Percentiles rank a stretch among this genome's conserved stretches.
phyloP scores from a whole-genome alignment of 2,329 filamentous ascomycete species.

The Dactylellina leptospora region DNA sequence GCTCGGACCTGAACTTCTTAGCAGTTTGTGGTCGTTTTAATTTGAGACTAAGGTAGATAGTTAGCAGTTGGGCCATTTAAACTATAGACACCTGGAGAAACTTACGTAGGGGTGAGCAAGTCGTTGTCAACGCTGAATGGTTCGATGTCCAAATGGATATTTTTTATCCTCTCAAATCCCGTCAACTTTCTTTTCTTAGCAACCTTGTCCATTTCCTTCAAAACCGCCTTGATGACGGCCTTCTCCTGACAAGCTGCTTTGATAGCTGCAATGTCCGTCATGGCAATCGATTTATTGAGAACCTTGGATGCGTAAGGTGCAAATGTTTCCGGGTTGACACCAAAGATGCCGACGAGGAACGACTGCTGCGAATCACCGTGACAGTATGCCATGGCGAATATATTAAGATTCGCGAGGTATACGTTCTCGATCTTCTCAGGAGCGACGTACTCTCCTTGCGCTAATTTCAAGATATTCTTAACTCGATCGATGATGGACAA shows the following conservation, averaged over 20 bases:
- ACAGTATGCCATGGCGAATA: slow-evolving; percentile 80
- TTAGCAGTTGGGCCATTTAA: slow-evolving; percentile 25
- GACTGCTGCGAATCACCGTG: slow-evolving; percentile 88
- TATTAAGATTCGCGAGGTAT: slow-evolving; percentile 80
- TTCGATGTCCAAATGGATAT: slow-evolving; percentile 78
- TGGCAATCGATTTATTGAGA: slow-evolving; percentile 72
- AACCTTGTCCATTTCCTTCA: slow-evolving; percentile 80
- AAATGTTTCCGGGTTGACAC: slow-evolving; percentile 84
- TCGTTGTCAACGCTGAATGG: slow-evolving; percentile 95
- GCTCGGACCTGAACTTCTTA: slow-evolving; percentile 68
- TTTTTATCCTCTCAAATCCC: slow-evolving; percentile 83
- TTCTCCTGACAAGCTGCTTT: slow-evolving; percentile 73
- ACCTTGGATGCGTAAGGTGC: slow-evolving; percentile 81
- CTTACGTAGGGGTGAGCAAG: slow-evolving; percentile 78
- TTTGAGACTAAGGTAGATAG: slow-evolving; percentile 67
- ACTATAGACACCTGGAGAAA: slow-evolving; percentile 6
- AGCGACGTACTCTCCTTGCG: slow-evolving; percentile 97
- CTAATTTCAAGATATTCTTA: slow-evolving; percentile 99
- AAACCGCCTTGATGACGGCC: slow-evolving; percentile 76
- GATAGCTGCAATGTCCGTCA: slow-evolving; percentile 73
- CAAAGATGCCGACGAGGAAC: slow-evolving; percentile 84
- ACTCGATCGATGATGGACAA: slow-evolving; percentile 94
- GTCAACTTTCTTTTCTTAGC: slow-evolving; percentile 88
- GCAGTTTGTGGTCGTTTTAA: slow-evolving; percentile 74
- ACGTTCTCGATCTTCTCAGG: slow-evolving; percentile 97